Conservation (phyloP, 345 rosid genomes). For the Ceriops tagal region DNA sequence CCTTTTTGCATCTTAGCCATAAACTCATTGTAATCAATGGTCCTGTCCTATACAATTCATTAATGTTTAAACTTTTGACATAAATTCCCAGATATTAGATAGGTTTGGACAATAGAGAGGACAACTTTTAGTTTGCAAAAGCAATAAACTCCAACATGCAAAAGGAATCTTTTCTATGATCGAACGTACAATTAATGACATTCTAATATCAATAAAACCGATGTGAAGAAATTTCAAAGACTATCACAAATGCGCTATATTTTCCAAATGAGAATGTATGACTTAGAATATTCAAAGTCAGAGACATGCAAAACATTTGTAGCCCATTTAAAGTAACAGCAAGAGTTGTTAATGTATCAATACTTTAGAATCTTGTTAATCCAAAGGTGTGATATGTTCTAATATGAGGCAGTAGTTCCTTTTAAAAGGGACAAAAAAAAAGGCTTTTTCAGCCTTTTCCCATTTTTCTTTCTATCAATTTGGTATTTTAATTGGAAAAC, state of each 20-base stretch:
- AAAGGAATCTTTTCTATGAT: too few relatives aligned
- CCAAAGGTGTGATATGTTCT: background rate
- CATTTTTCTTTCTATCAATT: background rate
- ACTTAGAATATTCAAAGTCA: background rate
- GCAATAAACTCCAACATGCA: too few relatives aligned
- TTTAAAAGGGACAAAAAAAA: too few relatives aligned
- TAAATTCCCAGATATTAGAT: background rate
- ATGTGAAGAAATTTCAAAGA: too few relatives aligned
- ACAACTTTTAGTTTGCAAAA: too few relatives aligned
- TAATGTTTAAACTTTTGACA: background rate
- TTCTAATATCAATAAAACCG: too few relatives aligned
- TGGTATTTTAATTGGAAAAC: too few relatives aligned
- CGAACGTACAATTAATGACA: too few relatives aligned
- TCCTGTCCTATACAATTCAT: conserved; percentile 32
- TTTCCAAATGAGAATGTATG: background rate
- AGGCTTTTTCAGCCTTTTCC: background rate
- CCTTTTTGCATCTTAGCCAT: conserved; percentile 32
- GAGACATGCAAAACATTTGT: background rate
- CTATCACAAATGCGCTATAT: background rate
- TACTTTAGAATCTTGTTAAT: background rate
- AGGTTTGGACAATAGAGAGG: background rate
- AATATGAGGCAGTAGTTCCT: background rate
- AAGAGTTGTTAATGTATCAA: background rate
- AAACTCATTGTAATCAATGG: conserved; percentile 7
- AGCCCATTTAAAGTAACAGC: background rate